These are phyloP conservation scores for Pichia inconspicua DNA, from an alignment of 1,139 yeast genomes.

Conservation along the genomic window DNA sequence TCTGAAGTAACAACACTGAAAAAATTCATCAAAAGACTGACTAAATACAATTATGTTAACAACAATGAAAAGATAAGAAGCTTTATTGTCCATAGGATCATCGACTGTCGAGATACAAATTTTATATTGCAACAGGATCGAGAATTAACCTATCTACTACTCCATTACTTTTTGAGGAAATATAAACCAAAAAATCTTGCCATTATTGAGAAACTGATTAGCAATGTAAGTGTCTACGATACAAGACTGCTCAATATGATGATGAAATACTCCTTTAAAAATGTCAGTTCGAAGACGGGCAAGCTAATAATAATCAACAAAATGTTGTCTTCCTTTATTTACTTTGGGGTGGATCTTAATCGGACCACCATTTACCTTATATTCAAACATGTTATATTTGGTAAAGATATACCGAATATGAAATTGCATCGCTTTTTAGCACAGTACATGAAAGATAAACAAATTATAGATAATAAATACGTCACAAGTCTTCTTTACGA, in stretches of 20 bases:
- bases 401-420: not conserved
- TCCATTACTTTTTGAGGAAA: conserved; percentile 5
- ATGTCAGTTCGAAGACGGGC: not conserved
- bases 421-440: not conserved
- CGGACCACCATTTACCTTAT: conserved; percentile 3
- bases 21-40: conserved; percentile 2
- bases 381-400: not conserved
- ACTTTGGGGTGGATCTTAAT: not conserved
- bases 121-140: not conserved
- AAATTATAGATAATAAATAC: not conserved
- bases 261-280: not conserved
- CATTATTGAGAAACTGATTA: not conserved
- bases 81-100: conserved; percentile 6
- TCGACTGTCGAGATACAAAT: not conserved
- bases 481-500: conserved; percentile 2
- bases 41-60: conserved; percentile 5
- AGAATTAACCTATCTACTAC: not conserved
- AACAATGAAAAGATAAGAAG: conserved; percentile 5
- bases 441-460: not conserved
- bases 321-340: not conserved
- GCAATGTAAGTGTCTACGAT: conserved; percentile 3
- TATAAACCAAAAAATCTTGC: not conserved
- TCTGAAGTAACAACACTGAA: not conserved
- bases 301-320: not conserved
- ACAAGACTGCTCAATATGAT: conserved; percentile 4